Percentiles rank a stretch among this genome's conserved stretches.
Evolutionary conservation across 768 basidiomycete species (phyloP).

Genomic region (Russula brevipes): DNA sequence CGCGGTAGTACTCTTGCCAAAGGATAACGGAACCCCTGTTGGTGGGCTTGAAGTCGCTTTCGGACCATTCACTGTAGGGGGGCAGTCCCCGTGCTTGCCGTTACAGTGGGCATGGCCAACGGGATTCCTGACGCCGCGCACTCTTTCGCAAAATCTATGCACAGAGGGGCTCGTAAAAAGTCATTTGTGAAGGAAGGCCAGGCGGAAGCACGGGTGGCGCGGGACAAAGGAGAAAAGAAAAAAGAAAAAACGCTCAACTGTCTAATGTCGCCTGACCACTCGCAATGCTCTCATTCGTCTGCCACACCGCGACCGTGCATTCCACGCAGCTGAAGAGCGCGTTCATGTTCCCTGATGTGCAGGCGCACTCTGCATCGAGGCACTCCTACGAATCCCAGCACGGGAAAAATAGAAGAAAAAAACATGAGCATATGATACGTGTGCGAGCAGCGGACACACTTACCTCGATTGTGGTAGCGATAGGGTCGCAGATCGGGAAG

Average conservation of each 20-base stretch:
- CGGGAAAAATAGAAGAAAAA: too few species aligned
- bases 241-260: not conserved
- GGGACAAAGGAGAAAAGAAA: not conserved
- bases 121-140: not conserved
- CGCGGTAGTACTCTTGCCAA: too few species aligned
- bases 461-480: not conserved
- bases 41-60: too few species aligned
- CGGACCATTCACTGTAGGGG: not conserved
- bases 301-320: not conserved
- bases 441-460: not conserved
- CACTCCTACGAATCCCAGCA: not conserved
- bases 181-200: not conserved
- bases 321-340: not conserved
- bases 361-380: not conserved
- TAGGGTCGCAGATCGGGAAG: not conserved
- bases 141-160: not conserved
- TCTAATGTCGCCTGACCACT: not conserved
- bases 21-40: too few species aligned
- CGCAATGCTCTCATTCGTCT: not conserved
- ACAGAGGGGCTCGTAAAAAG: not conserved
- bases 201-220: not conserved
- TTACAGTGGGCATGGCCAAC: not conserved
- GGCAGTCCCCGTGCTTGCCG: not conserved
- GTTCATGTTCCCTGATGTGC: not conserved
- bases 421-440: not conserved